Conservation (phyloP, 2,329 filamentous ascomycete genomes). For the Trichoderma polysporum region DNA sequence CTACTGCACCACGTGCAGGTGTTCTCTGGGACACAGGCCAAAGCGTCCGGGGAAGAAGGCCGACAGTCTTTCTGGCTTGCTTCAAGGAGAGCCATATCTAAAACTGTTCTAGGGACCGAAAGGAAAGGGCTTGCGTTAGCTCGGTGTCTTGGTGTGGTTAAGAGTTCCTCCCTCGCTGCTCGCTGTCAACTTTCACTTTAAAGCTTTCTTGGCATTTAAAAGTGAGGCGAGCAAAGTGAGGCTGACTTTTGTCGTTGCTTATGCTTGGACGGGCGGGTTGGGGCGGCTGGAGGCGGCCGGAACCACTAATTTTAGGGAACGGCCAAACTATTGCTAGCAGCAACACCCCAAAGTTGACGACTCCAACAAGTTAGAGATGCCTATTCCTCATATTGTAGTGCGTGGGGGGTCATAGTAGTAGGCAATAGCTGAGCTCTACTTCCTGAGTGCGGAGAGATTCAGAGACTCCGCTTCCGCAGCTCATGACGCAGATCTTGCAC, state of each 20-base stretch:
- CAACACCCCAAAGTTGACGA: background rate
- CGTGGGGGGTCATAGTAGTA: background rate
- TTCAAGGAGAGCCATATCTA: background rate
- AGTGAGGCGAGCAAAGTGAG: slow-evolving; percentile 7
- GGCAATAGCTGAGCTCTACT: background rate
- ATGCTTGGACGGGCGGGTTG: background rate
- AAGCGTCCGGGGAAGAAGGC: background rate
- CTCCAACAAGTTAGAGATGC: background rate
- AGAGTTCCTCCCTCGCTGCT: background rate
- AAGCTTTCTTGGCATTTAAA: background rate
- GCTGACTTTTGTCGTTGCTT: background rate
- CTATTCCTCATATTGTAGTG: background rate
- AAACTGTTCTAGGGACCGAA: background rate
- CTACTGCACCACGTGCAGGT: background rate
- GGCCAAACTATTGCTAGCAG: no score
- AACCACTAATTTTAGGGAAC: no score
- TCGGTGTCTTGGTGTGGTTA: slow-evolving; percentile 14
- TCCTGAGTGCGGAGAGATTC: background rate
- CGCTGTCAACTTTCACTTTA: background rate
- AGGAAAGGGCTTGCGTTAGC: background rate
- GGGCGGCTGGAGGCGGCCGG: slow-evolving; percentile 15
- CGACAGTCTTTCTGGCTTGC: background rate
- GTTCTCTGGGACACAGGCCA: background rate
- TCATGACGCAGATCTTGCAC: background rate
- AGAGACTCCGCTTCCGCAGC: background rate